phyloP scores from a whole-genome alignment of 208 protist genomes.

The Leishmania lainsoni region DNA sequence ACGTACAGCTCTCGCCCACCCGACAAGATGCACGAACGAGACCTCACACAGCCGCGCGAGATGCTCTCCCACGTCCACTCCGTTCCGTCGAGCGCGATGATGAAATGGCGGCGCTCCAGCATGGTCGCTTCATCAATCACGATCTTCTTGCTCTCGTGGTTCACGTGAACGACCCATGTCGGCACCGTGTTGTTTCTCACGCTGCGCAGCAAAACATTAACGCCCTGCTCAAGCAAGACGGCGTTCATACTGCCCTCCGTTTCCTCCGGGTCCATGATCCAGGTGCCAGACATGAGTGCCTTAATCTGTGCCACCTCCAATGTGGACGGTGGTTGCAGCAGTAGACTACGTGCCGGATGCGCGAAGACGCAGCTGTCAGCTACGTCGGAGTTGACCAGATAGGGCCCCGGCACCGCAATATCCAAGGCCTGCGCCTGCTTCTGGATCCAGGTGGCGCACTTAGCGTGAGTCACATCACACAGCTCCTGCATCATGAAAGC shows the following conservation, averaged over 20 bases:
- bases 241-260: conserved; percentile 40
- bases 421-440: conserved; percentile 38
- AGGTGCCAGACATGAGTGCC: conserved; percentile 46
- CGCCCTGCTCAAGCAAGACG: conserved; percentile 49
- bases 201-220: conserved; percentile 51
- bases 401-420: conserved; percentile 38
- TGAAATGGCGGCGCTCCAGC: conserved; percentile 22
- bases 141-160: conserved; percentile 28
- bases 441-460: conserved; percentile 40
- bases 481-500: conserved; percentile 64
- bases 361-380: conserved; percentile 18
- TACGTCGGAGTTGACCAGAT: conserved; percentile 18
- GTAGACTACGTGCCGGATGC: conserved; percentile 21
- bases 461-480: conserved; percentile 35
- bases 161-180: conserved; percentile 32
- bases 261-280: conserved; percentile 42
- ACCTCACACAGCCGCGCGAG: conserved; percentile 35
- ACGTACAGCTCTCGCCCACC: conserved; percentile 48
- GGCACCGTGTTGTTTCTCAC: conserved; percentile 39
- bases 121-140: conserved; percentile 28
- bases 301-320: conserved; percentile 55
- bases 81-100: conserved; percentile 33
- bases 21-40: conserved; percentile 47
- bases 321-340: conserved; percentile 25
- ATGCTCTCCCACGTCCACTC: conserved; percentile 39